A percentile compares a stretch with the other conserved stretches of the same genome.
Conservation (phyloP, 1,284 basidiomycete species). For the Puccinia horiana region DNA sequence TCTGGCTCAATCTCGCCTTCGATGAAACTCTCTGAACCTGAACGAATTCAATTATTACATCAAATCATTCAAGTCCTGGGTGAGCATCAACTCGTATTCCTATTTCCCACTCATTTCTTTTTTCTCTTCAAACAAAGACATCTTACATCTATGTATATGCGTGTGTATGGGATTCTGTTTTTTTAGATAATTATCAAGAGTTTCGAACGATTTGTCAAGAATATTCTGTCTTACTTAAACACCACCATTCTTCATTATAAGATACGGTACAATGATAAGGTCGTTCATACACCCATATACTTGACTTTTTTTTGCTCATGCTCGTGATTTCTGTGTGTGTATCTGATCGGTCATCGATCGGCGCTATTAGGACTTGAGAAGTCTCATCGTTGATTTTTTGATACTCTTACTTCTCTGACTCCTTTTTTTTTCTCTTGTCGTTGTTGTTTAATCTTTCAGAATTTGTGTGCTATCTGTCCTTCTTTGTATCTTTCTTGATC, state of each 20-base stretch:
- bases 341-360: too few relatives aligned
- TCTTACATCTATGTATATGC: background rate
- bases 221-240: slow-evolving; percentile 9
- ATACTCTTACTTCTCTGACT: too few relatives aligned
- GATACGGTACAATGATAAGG: too few relatives aligned
- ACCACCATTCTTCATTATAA: too few relatives aligned
- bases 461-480: too few relatives aligned
- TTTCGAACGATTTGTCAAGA: slow-evolving; percentile 6
- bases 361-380: too few relatives aligned
- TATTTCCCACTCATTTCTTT: background rate
- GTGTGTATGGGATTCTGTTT: background rate
- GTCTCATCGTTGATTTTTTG: too few relatives aligned
- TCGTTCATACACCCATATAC: background rate
- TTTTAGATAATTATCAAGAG: background rate
- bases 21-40: slow-evolving; percentile 10
- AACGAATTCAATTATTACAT: slow-evolving; percentile 18
- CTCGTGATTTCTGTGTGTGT: too few relatives aligned
- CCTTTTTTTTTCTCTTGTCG: too few relatives aligned
- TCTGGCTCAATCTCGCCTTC: background rate
- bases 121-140: background rate
- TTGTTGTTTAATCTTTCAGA: too few relatives aligned
- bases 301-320: background rate
- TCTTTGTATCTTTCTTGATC: too few relatives aligned
- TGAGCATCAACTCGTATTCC: background rate
- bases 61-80: slow-evolving; percentile 28